Evolutionary conservation across 768 basidiomycete genomes (phyloP).

Genomic region (Asterophora lycoperdoides): DNA sequence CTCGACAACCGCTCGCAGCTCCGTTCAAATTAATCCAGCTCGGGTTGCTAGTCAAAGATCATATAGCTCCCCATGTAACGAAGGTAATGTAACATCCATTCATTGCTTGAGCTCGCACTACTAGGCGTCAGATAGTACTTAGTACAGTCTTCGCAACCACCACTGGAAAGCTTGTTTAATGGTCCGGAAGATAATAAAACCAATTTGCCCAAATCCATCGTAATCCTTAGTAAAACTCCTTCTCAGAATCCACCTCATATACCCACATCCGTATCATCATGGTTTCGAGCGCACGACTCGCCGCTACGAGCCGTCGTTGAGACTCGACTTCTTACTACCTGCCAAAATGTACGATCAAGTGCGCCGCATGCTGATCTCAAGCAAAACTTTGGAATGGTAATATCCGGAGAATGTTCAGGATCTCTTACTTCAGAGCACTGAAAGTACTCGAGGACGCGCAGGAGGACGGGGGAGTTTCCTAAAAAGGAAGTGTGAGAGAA

Average conservation of each 20-base stretch:
- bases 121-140: neutral
- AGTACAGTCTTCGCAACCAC: no score
- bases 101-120: neutral
- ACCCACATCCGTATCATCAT: neutral
- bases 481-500: conserved; percentile 13
- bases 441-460: no score
- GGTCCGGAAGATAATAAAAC: neutral
- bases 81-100: no score
- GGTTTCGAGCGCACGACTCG: neutral
- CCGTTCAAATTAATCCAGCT: neutral
- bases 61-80: neutral
- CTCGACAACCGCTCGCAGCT: neutral
- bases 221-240: neutral
- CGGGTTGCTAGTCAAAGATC: neutral
- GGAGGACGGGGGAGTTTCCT: neutral
- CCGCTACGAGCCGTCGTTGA: neutral
- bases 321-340: neutral
- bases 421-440: no score
- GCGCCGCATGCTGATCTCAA: no score
- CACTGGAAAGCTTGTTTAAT: neutral
- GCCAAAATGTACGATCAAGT: no score
- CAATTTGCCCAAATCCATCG: neutral
- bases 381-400: no score
- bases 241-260: neutral
- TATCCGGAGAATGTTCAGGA: neutral